These are phyloP conservation scores for Trapa bicornis DNA, from an alignment of 345 rosid genomes.

Conservation along the genomic window DNA sequence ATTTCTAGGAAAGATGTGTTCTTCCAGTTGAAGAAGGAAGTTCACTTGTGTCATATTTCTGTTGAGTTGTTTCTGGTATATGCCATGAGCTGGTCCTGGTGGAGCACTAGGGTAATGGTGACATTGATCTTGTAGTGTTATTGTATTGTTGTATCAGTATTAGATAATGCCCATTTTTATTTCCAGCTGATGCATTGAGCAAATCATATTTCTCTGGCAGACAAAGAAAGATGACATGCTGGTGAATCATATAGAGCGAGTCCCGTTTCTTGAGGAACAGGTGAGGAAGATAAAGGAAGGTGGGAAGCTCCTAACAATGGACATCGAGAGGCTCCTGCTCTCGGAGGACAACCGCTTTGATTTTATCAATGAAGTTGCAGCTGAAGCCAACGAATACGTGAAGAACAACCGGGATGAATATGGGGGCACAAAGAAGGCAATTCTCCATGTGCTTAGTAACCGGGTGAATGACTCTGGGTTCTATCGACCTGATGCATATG, in stretches of 20 bases:
- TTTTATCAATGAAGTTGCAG: slow-evolving; percentile 70
- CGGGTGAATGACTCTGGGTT: slow-evolving; percentile 71
- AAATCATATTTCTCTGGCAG: slow-evolving; percentile 20
- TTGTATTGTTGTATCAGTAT: background rate
- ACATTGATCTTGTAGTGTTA: background rate
- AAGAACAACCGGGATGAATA: slow-evolving; percentile 63
- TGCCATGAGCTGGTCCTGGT: background rate
- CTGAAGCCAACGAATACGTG: slow-evolving; percentile 70
- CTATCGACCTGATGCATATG: slow-evolving; percentile 62
- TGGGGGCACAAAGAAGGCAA: slow-evolving; percentile 70
- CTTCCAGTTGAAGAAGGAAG: too few relatives aligned
- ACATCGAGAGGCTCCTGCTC: slow-evolving; percentile 52
- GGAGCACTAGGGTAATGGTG: background rate
- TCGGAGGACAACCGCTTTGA: slow-evolving; percentile 68
- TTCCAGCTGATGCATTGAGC: background rate
- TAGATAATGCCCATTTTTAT: background rate
- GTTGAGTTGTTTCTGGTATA: background rate
- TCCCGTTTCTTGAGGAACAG: slow-evolving; percentile 85
- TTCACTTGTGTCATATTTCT: too few relatives aligned
- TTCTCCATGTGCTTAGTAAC: slow-evolving; percentile 77
- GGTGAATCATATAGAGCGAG: slow-evolving; percentile 43
- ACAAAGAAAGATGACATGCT: slow-evolving; percentile 54
- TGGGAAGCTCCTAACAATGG: slow-evolving; percentile 53
- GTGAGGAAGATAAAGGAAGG: slow-evolving; percentile 57
- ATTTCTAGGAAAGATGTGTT: background rate